These are phyloP conservation scores for Noccaea bulbosa DNA, from an alignment of 345 rosid genomes.

Conservation along the genomic window DNA sequence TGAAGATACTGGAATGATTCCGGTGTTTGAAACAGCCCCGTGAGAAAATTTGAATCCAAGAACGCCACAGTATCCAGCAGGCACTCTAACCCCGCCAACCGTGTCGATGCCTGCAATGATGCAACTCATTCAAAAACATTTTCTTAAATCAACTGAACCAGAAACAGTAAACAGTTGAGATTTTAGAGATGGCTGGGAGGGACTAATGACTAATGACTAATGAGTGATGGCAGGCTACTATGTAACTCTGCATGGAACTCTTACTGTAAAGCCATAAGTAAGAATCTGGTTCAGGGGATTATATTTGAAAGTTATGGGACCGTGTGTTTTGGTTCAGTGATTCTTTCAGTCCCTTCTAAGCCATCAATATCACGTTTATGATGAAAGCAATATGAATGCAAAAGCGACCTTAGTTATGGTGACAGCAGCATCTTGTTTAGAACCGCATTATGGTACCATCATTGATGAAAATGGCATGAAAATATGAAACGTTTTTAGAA, in stretches of 20 bases:
- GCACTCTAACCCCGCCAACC: conserved; percentile 90
- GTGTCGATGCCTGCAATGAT: conserved; percentile 77
- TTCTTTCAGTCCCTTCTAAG: conserved; percentile 4
- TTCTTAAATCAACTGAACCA: not conserved
- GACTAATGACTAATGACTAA: not conserved
- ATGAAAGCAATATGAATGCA: conserved; percentile 19
- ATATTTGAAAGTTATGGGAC: not conserved
- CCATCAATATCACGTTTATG: conserved; percentile 15
- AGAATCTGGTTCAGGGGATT: not conserved
- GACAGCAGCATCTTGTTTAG: conserved; percentile 17
- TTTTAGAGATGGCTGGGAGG: not conserved
- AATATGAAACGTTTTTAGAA: conserved; percentile 3
- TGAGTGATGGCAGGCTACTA: not conserved
- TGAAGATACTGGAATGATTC: conserved; percentile 67
- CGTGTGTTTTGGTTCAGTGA: not conserved
- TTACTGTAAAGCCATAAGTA: conserved; percentile 5
- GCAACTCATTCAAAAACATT: conserved; percentile 2
- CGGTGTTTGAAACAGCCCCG: conserved; percentile 64
- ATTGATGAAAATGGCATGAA: not conserved
- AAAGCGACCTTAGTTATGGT: not conserved
- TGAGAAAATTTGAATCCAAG: conserved; percentile 85
- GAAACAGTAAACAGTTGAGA: conserved; percentile 2
- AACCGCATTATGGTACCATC: conserved; percentile 1
- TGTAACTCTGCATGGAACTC: not conserved
- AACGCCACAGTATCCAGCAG: conserved; percentile 83